Percentiles rank a stretch among this genome's conserved stretches.
Conservation (phyloP, 352 stramenopile genomes). For the Phytopythium sindhum region DNA sequence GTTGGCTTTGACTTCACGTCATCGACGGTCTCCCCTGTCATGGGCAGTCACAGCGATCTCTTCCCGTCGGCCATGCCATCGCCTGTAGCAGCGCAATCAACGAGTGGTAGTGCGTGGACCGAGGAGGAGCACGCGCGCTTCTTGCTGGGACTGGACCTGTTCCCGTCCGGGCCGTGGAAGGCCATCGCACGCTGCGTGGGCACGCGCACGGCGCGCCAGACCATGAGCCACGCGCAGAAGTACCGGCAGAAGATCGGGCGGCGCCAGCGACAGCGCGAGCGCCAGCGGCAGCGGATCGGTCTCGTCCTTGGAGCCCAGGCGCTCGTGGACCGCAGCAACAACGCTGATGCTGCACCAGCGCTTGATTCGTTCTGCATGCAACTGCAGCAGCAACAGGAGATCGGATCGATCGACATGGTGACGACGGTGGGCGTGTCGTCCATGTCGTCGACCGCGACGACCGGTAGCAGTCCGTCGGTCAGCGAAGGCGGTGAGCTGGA, state of each 20-base stretch:
- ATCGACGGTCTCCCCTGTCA: not conserved
- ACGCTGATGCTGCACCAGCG: not conserved
- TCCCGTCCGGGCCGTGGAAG: conserved; percentile 42
- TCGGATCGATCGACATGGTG: not conserved
- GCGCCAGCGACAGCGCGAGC: conserved; percentile 18
- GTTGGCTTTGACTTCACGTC: not conserved
- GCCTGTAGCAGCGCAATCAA: conserved; percentile 4
- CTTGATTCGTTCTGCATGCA: not conserved
- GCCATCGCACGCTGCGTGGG: conserved; percentile 39
- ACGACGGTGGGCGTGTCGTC: not conserved
- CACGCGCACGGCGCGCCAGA: conserved; percentile 44
- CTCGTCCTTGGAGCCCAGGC: not conserved
- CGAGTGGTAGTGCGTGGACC: conserved; percentile 33
- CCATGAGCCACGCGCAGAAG: conserved; percentile 59
- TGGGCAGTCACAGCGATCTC: not conserved
- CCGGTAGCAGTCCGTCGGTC: conserved; percentile 1
- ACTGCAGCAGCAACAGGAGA: not conserved
- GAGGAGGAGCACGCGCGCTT: conserved; percentile 51
- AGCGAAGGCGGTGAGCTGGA: not conserved
- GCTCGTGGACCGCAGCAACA: not conserved
- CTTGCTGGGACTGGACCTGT: conserved; percentile 40
- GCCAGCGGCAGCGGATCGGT: conserved; percentile 1
- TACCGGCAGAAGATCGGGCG: conserved; percentile 51
- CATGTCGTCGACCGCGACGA: not conserved
- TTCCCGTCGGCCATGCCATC: not conserved